Percentiles rank a stretch among this genome's conserved stretches.
Evolutionary conservation across 2,329 filamentous ascomycete genomes (phyloP).

Genomic region (Dactylellina sp.): DNA sequence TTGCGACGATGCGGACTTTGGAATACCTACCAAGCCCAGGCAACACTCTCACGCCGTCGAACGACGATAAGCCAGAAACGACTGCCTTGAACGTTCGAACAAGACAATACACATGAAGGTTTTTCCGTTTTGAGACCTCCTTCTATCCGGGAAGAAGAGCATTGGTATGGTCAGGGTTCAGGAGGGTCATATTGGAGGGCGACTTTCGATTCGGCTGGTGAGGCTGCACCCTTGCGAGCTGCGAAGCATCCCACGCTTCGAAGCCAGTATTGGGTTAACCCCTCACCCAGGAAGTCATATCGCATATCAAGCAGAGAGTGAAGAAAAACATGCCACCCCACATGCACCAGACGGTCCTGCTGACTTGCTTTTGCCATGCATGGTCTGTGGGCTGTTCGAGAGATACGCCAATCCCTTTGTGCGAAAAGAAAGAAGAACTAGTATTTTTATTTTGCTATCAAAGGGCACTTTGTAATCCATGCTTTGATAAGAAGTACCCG

Average conservation of each 20-base stretch:
- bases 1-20: slow-evolving; percentile 20
- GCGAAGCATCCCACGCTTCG: slow-evolving; percentile 41
- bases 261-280: slow-evolving; percentile 7
- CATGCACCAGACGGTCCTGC: slow-evolving; percentile 36
- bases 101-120: not conserved
- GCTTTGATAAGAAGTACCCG: slow-evolving; percentile 42
- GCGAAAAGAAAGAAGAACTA: not conserved
- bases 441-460: slow-evolving; percentile 28
- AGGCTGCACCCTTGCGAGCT: slow-evolving; percentile 29
- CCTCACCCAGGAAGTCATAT: slow-evolving; percentile 35
- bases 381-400: not conserved
- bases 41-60: not conserved
- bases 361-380: slow-evolving; percentile 41
- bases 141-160: not conserved
- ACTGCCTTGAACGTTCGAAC: slow-evolving; percentile 5
- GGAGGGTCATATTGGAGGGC: not conserved
- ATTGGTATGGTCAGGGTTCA: not conserved
- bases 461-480: not conserved
- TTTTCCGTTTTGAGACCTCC: slow-evolving; percentile 14
- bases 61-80: not conserved
- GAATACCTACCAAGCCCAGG: not conserved
- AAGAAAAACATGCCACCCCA: slow-evolving; percentile 29
- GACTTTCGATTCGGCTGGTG: slow-evolving; percentile 25
- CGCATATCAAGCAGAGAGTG: slow-evolving; percentile 18
- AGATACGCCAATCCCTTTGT: slow-evolving; percentile 21